Conservation (phyloP, 2,329 filamentous ascomycete genomes). For the Fusarium falciforme region DNA sequence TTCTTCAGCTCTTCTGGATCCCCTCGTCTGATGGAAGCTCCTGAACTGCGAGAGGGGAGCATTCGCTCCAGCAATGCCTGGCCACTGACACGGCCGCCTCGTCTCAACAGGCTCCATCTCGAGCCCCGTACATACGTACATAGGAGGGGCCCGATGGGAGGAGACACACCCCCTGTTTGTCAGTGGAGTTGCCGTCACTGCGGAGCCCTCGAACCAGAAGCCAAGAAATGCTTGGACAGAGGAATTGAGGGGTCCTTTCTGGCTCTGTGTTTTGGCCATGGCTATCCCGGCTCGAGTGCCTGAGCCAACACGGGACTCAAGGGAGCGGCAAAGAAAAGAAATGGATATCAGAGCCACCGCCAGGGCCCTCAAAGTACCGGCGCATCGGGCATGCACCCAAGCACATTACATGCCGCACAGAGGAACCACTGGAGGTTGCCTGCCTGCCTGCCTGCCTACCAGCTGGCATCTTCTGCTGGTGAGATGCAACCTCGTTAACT, state of each 20-base stretch:
- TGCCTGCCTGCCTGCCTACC: not conserved
- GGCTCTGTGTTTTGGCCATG: slow-evolving; percentile 19
- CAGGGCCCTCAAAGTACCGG: slow-evolving; percentile 9
- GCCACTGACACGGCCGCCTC: slow-evolving; percentile 36
- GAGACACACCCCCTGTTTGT: slow-evolving; percentile 34
- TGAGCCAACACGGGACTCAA: slow-evolving; percentile 20
- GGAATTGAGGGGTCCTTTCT: slow-evolving; percentile 31
- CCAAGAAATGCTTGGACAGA: slow-evolving; percentile 30
- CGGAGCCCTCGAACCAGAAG: slow-evolving; percentile 26
- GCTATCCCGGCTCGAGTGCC: slow-evolving; percentile 37
- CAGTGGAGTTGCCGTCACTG: slow-evolving; percentile 37
- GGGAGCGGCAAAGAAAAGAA: slow-evolving; percentile 12
- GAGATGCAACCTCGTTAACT: slow-evolving; percentile 21
- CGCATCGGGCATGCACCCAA: slow-evolving; percentile 1
- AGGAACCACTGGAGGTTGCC: slow-evolving; percentile 3
- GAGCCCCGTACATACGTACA: slow-evolving; percentile 18
- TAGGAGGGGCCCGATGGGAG: slow-evolving; percentile 5
- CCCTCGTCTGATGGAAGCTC: slow-evolving; percentile 26
- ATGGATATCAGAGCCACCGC: not conserved
- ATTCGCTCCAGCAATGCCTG: not conserved
- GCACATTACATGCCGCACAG: not conserved
- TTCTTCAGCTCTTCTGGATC: slow-evolving; percentile 21
- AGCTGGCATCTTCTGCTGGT: slow-evolving; percentile 7
- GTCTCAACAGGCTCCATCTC: slow-evolving; percentile 15
- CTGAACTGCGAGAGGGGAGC: slow-evolving; percentile 7